Conservation (phyloP, 2,329 filamentous ascomycete species). For the Phialemoniopsis sp. region DNA sequence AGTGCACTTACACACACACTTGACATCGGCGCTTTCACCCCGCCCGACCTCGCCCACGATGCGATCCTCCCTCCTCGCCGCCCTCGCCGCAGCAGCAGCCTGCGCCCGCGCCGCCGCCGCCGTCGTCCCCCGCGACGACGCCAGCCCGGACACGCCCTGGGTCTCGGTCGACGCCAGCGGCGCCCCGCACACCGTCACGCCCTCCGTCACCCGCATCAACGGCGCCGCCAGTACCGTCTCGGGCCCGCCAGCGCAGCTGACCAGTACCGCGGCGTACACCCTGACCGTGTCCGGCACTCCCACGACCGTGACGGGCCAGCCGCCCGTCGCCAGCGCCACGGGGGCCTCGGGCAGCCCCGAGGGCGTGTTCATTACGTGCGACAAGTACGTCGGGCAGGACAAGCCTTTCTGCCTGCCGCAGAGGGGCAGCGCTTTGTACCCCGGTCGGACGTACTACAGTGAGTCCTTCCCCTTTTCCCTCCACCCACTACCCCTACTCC, state of each 20-base stretch:
- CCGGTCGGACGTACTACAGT: conserved; percentile 27
- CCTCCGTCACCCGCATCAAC: conserved; percentile 14
- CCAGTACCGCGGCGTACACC: conserved; percentile 20
- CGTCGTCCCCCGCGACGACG: conserved; percentile 8
- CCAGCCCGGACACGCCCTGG: conserved; percentile 15
- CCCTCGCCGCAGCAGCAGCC: conserved; percentile 10
- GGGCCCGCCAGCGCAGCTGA: conserved; percentile 20
- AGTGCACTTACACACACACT: too few species aligned
- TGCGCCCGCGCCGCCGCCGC: conserved; percentile 15
- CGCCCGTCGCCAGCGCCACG: conserved; percentile 23
- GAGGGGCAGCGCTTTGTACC: conserved; percentile 18
- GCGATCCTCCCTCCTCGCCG: too few species aligned
- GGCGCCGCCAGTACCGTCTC: conserved; percentile 20
- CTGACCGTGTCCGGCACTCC: conserved; percentile 15
- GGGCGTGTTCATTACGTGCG: conserved; percentile 24
- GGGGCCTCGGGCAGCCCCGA: conserved; percentile 8
- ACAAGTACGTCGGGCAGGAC: conserved; percentile 14
- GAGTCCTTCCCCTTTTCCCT: conserved; percentile 1
- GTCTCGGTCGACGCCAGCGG: conserved; percentile 23
- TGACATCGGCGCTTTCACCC: too few species aligned
- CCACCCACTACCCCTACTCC: neutral
- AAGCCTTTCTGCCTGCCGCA: conserved; percentile 27
- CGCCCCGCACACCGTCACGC: conserved; percentile 19
- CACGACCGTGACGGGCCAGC: conserved; percentile 22
- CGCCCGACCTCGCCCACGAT: too few species aligned